Percentiles rank a stretch among this genome's conserved stretches.
phyloP scores from a whole-genome alignment of 208 protist species.

The Trypanosoma avium region DNA sequence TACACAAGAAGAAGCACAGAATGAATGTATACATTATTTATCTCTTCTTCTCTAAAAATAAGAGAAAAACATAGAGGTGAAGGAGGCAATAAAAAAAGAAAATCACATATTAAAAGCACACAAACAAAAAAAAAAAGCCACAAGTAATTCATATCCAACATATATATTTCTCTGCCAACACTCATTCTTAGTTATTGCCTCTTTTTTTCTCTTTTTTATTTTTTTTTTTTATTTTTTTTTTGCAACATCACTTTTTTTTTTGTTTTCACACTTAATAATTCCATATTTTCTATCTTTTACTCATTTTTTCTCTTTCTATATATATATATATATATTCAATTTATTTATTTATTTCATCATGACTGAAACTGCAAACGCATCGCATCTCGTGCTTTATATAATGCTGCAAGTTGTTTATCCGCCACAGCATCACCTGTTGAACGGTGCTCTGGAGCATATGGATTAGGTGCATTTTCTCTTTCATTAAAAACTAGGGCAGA shows the following conservation, averaged over 20 bases:
- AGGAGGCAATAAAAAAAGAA: too few relatives aligned
- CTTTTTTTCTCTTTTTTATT: not conserved
- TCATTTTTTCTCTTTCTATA: not conserved
- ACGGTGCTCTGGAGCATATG: slow-evolving; percentile 55
- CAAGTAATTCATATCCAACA: too few relatives aligned
- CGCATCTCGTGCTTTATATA: slow-evolving; percentile 73
- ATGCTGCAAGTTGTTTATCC: slow-evolving; percentile 70
- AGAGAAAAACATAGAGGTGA: too few relatives aligned
- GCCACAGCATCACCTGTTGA: slow-evolving; percentile 76
- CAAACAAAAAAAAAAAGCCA: too few relatives aligned
- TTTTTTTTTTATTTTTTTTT: not conserved
- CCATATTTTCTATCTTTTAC: slow-evolving; percentile 5
- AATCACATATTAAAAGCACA: too few relatives aligned
- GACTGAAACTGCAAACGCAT: slow-evolving; percentile 58
- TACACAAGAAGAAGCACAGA: too few relatives aligned
- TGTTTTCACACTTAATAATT: not conserved
- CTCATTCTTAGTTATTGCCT: too few relatives aligned
- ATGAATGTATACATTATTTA: too few relatives aligned
- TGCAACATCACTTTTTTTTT: not conserved
- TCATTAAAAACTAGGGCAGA: too few relatives aligned
- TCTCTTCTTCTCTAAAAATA: too few relatives aligned
- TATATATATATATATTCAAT: not conserved
- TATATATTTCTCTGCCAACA: too few relatives aligned
- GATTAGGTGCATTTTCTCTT: slow-evolving; percentile 33
- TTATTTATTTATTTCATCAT: not conserved